phyloP scores from a whole-genome alignment of 2,329 filamentous ascomycete genomes.

The Trichoderma simmonsii region DNA sequence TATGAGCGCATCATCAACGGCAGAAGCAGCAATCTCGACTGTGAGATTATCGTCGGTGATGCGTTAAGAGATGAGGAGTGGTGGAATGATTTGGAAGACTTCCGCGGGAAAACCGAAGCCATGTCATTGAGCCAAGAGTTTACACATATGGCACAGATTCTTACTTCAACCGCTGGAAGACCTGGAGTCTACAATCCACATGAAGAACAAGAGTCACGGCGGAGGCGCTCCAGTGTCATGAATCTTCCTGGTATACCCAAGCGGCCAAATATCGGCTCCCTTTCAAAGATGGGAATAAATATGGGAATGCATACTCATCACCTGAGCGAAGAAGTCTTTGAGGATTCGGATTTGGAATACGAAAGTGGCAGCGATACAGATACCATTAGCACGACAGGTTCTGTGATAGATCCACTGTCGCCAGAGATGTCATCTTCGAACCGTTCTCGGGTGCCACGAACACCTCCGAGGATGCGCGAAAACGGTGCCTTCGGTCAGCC shows the following conservation, averaged over 20 bases:
- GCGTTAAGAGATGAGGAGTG: conserved; percentile 70
- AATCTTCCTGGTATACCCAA: conserved; percentile 61
- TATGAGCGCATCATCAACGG: conserved; percentile 81
- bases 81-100: conserved; percentile 72
- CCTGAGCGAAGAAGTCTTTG: conserved; percentile 60
- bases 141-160: conserved; percentile 42
- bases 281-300: conserved; percentile 59
- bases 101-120: conserved; percentile 41
- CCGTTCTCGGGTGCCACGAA: conserved; percentile 24
- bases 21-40: conserved; percentile 50
- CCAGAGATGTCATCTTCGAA: background rate
- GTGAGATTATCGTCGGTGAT: conserved; percentile 60
- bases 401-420: background rate
- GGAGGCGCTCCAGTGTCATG: conserved; percentile 48
- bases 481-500: conserved; percentile 19
- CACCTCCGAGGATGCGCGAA: conserved; percentile 15
- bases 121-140: conserved; percentile 44
- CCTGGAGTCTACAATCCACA: conserved; percentile 46
- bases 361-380: conserved; percentile 34
- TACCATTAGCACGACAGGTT: conserved; percentile 28
- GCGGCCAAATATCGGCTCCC: conserved; percentile 51
- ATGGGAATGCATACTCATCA: conserved; percentile 75
- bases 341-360: conserved; percentile 34
- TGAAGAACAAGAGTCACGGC: conserved; percentile 27
- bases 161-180: conserved; percentile 42